phyloP scores from a whole-genome alignment of 805 yeast species.

The Monosporozyma aquatica region DNA sequence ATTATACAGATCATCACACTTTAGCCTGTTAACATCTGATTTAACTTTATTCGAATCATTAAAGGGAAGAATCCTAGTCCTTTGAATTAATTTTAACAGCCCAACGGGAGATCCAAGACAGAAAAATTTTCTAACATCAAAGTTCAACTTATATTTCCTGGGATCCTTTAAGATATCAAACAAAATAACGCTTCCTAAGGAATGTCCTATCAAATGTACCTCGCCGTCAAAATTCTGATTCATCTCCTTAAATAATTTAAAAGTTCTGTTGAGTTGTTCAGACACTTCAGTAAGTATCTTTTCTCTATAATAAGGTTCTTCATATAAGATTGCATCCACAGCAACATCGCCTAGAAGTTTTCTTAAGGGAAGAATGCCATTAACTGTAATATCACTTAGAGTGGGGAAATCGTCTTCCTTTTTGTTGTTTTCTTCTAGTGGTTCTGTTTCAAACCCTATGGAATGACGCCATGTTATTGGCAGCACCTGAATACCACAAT shows the following conservation, averaged over 20 bases:
- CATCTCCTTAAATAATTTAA: constrained; percentile 44
- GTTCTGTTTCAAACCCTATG: constrained; percentile 46
- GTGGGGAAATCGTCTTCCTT: constrained; percentile 44
- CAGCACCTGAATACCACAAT: constrained; percentile 67
- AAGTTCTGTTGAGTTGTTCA: constrained; percentile 53
- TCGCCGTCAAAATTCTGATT: constrained; percentile 74
- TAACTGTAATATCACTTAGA: constrained; percentile 62
- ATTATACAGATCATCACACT: constrained; percentile 62
- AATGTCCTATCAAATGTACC: constrained; percentile 81
- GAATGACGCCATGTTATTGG: constrained; percentile 91
- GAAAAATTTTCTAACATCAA: constrained; percentile 66
- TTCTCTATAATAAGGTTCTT: constrained; percentile 57
- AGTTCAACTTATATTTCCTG: constrained; percentile 41
- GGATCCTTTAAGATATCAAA: constrained; percentile 62
- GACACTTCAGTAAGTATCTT: constrained; percentile 57
- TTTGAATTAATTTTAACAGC: constrained; percentile 65
- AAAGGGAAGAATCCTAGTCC: constrained; percentile 45
- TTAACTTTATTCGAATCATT: not conserved
- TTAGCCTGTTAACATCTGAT: constrained; percentile 33
- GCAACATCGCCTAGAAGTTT: constrained; percentile 79
- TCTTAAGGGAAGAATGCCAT: constrained; percentile 68
- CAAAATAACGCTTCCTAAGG: constrained; percentile 79
- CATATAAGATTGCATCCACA: constrained; percentile 71
- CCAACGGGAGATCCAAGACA: constrained; percentile 90
- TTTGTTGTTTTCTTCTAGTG: constrained; percentile 36